Evolutionary conservation across 805 yeast genomes (phyloP).

Genomic region (Citeromyces matritensis): DNA sequence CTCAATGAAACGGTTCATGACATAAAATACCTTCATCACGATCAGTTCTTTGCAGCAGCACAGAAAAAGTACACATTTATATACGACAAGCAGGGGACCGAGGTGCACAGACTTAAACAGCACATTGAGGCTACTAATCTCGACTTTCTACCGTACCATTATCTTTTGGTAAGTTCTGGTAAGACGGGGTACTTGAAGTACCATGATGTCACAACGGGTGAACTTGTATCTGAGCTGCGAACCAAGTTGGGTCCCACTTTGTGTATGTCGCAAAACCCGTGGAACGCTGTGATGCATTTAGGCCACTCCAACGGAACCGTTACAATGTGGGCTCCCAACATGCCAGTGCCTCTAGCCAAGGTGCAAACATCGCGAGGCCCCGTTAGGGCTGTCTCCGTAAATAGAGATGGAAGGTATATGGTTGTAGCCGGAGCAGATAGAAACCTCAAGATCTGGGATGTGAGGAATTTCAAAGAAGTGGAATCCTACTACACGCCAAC

Average conservation of each 20-base stretch:
- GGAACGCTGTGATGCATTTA: conserved; percentile 88
- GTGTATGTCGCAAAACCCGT: conserved; percentile 80
- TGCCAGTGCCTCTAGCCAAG: conserved; percentile 75
- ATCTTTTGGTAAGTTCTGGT: conserved; percentile 76
- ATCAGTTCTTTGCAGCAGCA: conserved; percentile 91
- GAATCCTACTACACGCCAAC: conserved; percentile 67
- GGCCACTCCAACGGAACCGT: conserved; percentile 93
- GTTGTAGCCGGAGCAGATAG: conserved; percentile 84
- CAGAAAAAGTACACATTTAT: conserved; percentile 90
- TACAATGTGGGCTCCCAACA: conserved; percentile 84
- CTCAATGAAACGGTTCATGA: conserved; percentile 83
- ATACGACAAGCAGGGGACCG: conserved; percentile 83
- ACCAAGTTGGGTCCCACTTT: conserved; percentile 87
- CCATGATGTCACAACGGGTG: conserved; percentile 93
- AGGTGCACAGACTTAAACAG: conserved; percentile 80
- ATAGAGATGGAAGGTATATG: conserved; percentile 90
- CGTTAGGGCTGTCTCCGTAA: conserved; percentile 69
- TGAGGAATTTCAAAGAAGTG: conserved; percentile 65
- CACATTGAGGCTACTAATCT: conserved; percentile 75
- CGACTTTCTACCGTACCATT: conserved; percentile 90
- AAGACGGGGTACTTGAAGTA: conserved; percentile 78
- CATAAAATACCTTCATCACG: conserved; percentile 81
- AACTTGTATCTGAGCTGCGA: conserved; percentile 64
- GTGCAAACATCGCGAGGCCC: conserved; percentile 78
- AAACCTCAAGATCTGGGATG: conserved; percentile 82